Base-by-base conservation (phyloP, 169 alveolate genomes). In the Perkinsus chesapeaki region DNA sequence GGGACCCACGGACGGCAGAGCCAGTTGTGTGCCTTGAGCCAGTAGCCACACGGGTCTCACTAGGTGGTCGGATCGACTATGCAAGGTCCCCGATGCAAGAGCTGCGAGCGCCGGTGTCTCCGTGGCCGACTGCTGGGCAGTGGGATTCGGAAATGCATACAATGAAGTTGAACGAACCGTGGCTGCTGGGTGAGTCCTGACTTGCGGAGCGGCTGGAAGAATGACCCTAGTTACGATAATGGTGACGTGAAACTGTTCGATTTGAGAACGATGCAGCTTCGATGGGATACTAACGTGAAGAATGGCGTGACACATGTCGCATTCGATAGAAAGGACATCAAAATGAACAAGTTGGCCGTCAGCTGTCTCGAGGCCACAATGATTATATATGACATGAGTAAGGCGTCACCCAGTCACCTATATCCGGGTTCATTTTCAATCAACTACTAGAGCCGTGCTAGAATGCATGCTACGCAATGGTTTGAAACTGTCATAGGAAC, bases 111-210 rank as follows among this genome's bases (percentile, higher is more conserved):
- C 96, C 38, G 97, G 96, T 91, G 96, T 97, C 92, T 96, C 96
- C 31, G 99, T 95, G 1, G 96, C 99, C 5, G 99, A 98, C 94
- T 98, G 99, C 95, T 98, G 99, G 99, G 96, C 98, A 7, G 99
- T 98, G 39, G 96, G 98, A 39, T 98, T 97, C 93, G 99, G 99
- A 23, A 97, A 97, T 93, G 82, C 96, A 73, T 96, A 97, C 96
- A 97, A 97, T 95, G 96, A 96, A 92, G 96, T 95, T 93, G 98
- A 97, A 95, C 96, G 99, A 92, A 95, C 96, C 82, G 93, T 98
- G 1, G 91, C 93, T 12, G 93, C 95, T 27, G 97, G 97, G 39
- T 60, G 27, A 23, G 36, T 23, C 31, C 3, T 60, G 31, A 0
- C 1, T 27, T 27, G 37, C 31, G 98, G 97, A 0, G 96, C 98